phyloP scores from a whole-genome alignment of 192 early-diverging fungal species.

The Gonapodya sp. region DNA sequence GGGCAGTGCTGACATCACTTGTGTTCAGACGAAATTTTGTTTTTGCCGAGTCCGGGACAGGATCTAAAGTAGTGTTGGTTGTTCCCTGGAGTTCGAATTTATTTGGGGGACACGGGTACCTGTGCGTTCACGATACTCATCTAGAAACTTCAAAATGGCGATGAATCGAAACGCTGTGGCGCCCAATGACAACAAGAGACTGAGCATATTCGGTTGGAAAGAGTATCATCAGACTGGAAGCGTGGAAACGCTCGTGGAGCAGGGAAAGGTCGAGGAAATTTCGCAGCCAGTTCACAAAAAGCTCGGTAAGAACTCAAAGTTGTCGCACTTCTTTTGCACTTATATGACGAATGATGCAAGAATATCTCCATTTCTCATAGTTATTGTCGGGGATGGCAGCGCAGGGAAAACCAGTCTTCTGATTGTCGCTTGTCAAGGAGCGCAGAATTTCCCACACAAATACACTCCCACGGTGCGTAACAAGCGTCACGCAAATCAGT shows the following conservation, averaged over 20 bases:
- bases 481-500: not conserved
- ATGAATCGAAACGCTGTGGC: not conserved
- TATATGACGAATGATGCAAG: not conserved
- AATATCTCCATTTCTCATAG: not conserved
- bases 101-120: not conserved
- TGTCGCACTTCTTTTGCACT: not conserved
- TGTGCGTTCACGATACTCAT: not conserved
- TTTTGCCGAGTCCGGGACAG: not conserved
- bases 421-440: constrained; percentile 11
- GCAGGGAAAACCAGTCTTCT: constrained; percentile 26
- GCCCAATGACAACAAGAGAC: not conserved
- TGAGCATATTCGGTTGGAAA: not conserved
- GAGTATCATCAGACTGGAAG: not conserved
- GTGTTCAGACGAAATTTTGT: not conserved
- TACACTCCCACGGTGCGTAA: constrained; percentile 16
- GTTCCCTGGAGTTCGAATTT: not conserved
- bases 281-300: not conserved
- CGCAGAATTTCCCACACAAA: not conserved
- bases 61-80: not conserved
- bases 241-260: not conserved
- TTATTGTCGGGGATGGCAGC: constrained; percentile 27
- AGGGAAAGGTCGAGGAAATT: not conserved
- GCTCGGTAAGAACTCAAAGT: not conserved
- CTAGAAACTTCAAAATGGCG: not conserved
- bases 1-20: not conserved